A percentile compares a stretch with the other conserved stretches of the same genome.
phyloP scores from a whole-genome alignment of 495 filamentous ascomycete genomes.

The Tuber melanosporum region DNA sequence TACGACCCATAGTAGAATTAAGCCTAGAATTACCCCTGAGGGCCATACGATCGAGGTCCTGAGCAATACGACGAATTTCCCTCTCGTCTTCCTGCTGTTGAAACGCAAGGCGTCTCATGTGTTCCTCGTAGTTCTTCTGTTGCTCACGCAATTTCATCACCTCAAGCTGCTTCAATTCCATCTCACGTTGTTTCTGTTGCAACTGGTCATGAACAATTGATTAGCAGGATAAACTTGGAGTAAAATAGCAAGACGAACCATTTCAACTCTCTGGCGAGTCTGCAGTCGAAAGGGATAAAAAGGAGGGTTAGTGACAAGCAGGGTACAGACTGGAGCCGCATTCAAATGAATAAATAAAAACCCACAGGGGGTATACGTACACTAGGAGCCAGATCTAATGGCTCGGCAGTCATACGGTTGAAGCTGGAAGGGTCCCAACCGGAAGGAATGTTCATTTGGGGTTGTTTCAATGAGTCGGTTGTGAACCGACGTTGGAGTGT shows the following conservation, averaged over 20 bases:
- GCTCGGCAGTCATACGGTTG: conserved; percentile 48
- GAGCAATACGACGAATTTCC: conserved; percentile 73
- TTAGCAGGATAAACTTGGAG: conserved; percentile 9
- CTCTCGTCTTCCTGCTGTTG: conserved; percentile 71
- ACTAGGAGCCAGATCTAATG: conserved; percentile 54
- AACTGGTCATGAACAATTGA: conserved; percentile 54
- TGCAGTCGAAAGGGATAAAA: conserved; percentile 9
- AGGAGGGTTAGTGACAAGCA: background rate
- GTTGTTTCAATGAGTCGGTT: conserved; percentile 57
- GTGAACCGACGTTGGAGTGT: conserved; percentile 88
- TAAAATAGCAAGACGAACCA: conserved; percentile 27
- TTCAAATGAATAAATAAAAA: conserved; percentile 4
- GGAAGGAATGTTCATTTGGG: conserved; percentile 22
- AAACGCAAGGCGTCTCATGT: conserved; percentile 77
- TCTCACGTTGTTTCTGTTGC: conserved; percentile 84
- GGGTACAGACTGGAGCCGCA: background rate
- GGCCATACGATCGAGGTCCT: conserved; percentile 60
- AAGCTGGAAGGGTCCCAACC: conserved; percentile 35
- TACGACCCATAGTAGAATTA: conserved; percentile 54
- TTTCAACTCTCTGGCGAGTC: conserved; percentile 39
- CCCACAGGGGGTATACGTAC: conserved; percentile 42
- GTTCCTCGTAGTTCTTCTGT: conserved; percentile 76
- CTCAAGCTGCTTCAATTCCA: conserved; percentile 53
- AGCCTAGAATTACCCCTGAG: conserved; percentile 39
- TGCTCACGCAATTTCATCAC: conserved; percentile 54